A percentile compares a stretch with the other conserved stretches of the same genome.
phyloP scores from a whole-genome alignment of 2,329 filamentous ascomycete species.

The Penicillium vulpinum region DNA sequence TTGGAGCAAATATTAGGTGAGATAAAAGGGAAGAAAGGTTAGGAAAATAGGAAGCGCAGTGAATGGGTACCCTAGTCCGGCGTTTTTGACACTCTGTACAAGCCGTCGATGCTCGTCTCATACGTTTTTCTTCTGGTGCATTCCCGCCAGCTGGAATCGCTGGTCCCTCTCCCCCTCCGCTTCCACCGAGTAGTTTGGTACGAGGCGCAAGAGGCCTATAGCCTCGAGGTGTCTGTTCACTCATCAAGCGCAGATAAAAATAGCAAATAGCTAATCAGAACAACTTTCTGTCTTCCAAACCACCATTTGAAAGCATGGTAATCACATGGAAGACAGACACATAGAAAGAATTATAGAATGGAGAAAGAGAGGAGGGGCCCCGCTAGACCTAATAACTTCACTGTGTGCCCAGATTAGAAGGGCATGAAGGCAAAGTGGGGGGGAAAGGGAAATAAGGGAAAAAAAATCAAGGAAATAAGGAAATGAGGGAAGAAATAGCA shows the following conservation, averaged over 20 bases:
- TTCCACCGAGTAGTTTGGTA: conserved; percentile 15
- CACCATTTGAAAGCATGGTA: conserved; percentile 11
- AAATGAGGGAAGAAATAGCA: too few relatives aligned
- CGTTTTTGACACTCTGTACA: conserved; percentile 41
- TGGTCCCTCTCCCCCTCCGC: conserved; percentile 17
- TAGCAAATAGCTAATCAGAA: conserved; percentile 1
- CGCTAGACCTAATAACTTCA: conserved; percentile 3
- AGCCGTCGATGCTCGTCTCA: conserved; percentile 39
- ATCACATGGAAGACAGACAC: not conserved
- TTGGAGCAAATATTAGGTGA: not conserved
- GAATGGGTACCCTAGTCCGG: conserved; percentile 38
- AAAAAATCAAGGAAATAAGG: conserved; percentile 2
- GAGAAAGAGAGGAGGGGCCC: conserved; percentile 3
- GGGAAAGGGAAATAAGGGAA: not conserved
- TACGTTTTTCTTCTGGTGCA: conserved; percentile 32
- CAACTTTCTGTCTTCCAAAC: not conserved
- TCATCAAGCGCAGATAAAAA: conserved; percentile 21
- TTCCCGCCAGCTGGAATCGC: conserved; percentile 14
- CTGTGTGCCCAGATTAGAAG: not conserved
- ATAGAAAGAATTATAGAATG: conserved; percentile 6
- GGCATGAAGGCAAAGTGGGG: not conserved
- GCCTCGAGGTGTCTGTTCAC: conserved; percentile 27
- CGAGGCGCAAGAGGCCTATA: conserved; percentile 37
- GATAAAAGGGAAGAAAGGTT: not conserved
- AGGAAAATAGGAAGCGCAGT: not conserved